These are phyloP conservation scores for Bonnemaisonia californica DNA, from an alignment of 31 red algal species.

Conservation along the genomic window DNA sequence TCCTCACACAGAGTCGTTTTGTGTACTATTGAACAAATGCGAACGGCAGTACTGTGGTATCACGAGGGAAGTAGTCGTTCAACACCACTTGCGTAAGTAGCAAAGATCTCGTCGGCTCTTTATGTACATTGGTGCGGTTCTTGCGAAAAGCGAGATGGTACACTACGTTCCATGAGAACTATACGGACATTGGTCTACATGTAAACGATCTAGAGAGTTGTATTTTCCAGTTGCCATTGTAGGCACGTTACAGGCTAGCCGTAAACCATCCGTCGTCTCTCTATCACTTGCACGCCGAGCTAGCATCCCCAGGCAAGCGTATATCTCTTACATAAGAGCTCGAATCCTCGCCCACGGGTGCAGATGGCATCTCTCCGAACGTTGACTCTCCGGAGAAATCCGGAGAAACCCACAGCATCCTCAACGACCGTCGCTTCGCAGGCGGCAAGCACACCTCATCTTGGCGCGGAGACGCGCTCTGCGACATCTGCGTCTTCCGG, in stretches of 20 bases:
- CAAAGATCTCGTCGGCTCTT: no score
- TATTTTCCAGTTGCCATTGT: no score
- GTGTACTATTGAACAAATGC: background rate
- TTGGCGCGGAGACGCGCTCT: background rate
- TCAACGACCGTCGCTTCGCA: background rate
- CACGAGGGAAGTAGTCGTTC: no score
- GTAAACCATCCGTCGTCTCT: no score
- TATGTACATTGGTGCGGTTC: background rate
- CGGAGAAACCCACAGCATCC: background rate
- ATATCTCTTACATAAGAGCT: background rate
- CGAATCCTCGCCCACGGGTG: background rate
- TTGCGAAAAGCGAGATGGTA: background rate
- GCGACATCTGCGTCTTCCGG: background rate
- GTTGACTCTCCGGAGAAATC: background rate
- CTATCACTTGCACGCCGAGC: no score
- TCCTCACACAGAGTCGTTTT: background rate
- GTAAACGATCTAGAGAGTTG: slow-evolving; percentile 3
- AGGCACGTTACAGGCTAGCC: no score
- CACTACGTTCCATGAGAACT: background rate
- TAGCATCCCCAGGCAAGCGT: background rate
- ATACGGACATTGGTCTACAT: background rate
- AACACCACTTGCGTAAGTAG: no score
- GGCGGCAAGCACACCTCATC: background rate
- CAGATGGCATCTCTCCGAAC: background rate
- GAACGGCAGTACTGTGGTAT: no score